Evolutionary conservation across 2,329 filamentous ascomycete genomes (phyloP).

Genomic region (Tolypocladium amazonense): DNA sequence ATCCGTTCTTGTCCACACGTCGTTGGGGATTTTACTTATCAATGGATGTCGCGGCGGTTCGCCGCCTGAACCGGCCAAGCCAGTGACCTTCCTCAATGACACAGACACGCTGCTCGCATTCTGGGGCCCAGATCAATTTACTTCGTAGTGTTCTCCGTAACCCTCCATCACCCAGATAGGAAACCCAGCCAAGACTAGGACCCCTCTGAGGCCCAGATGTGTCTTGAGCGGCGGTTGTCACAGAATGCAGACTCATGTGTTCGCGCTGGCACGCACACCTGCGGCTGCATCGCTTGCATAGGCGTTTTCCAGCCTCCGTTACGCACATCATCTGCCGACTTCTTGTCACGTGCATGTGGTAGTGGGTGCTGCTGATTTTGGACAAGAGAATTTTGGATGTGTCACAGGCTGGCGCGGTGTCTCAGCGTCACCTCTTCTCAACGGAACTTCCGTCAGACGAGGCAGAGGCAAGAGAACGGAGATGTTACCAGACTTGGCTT

Average conservation of each 20-base stretch:
- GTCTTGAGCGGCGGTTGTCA: neutral
- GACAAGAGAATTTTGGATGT: neutral
- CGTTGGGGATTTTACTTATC: neutral
- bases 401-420: neutral
- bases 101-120: neutral
- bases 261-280: neutral
- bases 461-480: neutral
- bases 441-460: neutral
- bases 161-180: neutral
- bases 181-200: neutral
- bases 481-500: neutral
- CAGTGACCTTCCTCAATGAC: neutral
- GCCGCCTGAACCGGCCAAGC: neutral
- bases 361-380: neutral
- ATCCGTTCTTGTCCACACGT: too few relatives aligned
- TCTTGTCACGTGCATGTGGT: neutral
- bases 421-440: neutral
- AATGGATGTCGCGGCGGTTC: neutral
- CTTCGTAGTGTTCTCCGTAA: neutral
- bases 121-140: neutral
- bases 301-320: neutral
- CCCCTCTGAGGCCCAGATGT: neutral
- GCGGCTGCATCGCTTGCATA: neutral
- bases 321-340: neutral
- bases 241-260: neutral